phyloP scores from a whole-genome alignment of 2,329 filamentous ascomycete species.

The Diatrype stigma region DNA sequence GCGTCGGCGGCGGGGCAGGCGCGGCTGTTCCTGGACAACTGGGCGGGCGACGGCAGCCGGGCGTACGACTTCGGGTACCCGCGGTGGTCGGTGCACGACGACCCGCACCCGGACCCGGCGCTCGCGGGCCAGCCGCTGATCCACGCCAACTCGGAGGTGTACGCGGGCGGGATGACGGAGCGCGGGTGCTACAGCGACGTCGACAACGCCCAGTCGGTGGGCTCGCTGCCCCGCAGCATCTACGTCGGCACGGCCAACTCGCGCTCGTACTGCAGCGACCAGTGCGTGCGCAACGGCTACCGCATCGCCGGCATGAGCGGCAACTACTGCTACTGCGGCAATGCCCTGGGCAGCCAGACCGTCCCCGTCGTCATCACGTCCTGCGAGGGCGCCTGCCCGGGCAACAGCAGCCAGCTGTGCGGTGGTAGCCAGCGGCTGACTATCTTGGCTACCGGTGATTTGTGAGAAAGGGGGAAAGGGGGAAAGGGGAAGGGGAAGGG shows the following conservation, averaged over 20 bases:
- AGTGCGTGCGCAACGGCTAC: slow-evolving; percentile 2
- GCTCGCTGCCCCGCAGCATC: neutral
- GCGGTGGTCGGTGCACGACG: slow-evolving; percentile 3
- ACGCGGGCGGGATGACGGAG: slow-evolving; percentile 4
- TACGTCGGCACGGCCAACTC: slow-evolving; percentile 5
- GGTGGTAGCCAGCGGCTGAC: slow-evolving; percentile 3
- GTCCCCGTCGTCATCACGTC: slow-evolving; percentile 3
- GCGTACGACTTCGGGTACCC: slow-evolving; percentile 8
- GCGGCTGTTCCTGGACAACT: slow-evolving; percentile 12
- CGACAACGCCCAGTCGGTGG: slow-evolving; percentile 5
- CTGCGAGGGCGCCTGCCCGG: slow-evolving; percentile 3
- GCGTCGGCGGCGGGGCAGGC: slow-evolving; percentile 2
- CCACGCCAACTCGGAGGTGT: slow-evolving; percentile 1
- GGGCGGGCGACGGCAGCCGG: slow-evolving; percentile 1
- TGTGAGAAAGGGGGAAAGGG: neutral
- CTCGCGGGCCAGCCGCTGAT: slow-evolving; percentile 1
- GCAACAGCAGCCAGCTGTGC: slow-evolving; percentile 1
- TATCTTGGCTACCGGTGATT: slow-evolving; percentile 3
- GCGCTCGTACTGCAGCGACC: slow-evolving; percentile 2
- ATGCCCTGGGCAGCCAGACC: slow-evolving; percentile 5
- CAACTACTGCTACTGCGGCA: slow-evolving; percentile 7
- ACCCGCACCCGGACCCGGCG: slow-evolving; percentile 8
- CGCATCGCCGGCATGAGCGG: slow-evolving; percentile 6
- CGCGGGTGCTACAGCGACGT: slow-evolving; percentile 6
- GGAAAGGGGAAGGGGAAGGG: no score